Percentiles rank a stretch among this genome's conserved stretches.
phyloP scores from a whole-genome alignment of 1,284 basidiomycete species.

The Vanrija pseudolonga region DNA sequence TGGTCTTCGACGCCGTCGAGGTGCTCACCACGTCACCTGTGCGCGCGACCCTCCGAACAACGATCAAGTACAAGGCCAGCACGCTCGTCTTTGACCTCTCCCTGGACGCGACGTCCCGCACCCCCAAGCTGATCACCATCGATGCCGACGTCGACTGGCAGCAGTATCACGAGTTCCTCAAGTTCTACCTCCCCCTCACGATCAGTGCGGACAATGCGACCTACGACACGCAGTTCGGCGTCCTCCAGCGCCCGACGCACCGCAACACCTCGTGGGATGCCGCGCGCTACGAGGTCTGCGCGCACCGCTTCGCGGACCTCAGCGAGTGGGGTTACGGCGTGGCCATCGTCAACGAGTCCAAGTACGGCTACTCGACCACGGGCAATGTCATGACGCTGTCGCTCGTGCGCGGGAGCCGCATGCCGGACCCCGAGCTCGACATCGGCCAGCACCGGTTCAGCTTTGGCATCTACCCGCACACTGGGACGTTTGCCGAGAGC shows the following conservation, averaged over 20 bases:
- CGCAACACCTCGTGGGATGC: slow-evolving; percentile 79
- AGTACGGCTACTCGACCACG: slow-evolving; percentile 58
- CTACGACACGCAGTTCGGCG: slow-evolving; percentile 59
- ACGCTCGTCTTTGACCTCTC: slow-evolving; percentile 57
- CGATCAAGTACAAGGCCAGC: slow-evolving; percentile 52
- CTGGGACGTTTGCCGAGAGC: slow-evolving; percentile 57
- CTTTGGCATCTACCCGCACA: slow-evolving; percentile 81
- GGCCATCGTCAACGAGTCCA: slow-evolving; percentile 82
- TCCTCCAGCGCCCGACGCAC: slow-evolving; percentile 81
- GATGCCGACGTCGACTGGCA: slow-evolving; percentile 75
- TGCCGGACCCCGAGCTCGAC: slow-evolving; percentile 61
- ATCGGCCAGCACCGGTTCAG: slow-evolving; percentile 67
- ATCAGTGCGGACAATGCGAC: slow-evolving; percentile 72
- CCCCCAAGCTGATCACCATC: slow-evolving; percentile 59
- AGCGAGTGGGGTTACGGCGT: slow-evolving; percentile 75
- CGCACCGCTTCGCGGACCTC: slow-evolving; percentile 61
- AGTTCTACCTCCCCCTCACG: slow-evolving; percentile 83
- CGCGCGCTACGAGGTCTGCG: slow-evolving; percentile 65
- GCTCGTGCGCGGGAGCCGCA: slow-evolving; percentile 76
- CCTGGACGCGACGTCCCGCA: slow-evolving; percentile 58
- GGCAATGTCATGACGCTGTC: slow-evolving; percentile 60
- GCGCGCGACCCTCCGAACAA: slow-evolving; percentile 65
- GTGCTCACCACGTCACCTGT: slow-evolving; percentile 76
- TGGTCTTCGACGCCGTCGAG: slow-evolving; percentile 66
- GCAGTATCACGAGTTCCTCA: slow-evolving; percentile 77